Evolutionary conservation across 108 stramenopile species (phyloP).

Genomic region (Cyclotella distinguenda): DNA sequence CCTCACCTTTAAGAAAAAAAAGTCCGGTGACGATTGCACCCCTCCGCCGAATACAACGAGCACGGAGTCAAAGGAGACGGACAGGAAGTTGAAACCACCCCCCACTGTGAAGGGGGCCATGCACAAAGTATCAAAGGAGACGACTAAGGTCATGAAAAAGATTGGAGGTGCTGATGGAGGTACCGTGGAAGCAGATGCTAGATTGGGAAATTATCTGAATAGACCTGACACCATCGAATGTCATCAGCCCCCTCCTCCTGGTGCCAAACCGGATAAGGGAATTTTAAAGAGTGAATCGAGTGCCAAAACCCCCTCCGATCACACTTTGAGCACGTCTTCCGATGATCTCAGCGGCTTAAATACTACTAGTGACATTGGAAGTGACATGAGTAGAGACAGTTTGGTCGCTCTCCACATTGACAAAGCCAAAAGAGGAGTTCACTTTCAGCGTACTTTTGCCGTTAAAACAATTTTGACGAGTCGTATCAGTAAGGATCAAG

Average conservation of each 20-base stretch:
- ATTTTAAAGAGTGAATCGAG: conserved; percentile 10
- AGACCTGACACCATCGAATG: neutral
- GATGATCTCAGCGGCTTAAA: conserved; percentile 2
- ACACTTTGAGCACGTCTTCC: too few relatives aligned
- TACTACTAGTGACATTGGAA: neutral
- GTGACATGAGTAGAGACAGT: conserved; percentile 10
- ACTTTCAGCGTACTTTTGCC: conserved; percentile 51
- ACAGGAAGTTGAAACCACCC: neutral
- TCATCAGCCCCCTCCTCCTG: conserved; percentile 7
- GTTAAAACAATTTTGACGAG: conserved; percentile 57
- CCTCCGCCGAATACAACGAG: neutral
- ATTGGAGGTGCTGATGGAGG: conserved; percentile 1
- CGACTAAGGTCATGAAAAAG: conserved; percentile 7
- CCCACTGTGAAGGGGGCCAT: conserved; percentile 16
- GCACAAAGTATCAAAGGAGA: conserved; percentile 16
- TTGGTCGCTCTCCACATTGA: neutral
- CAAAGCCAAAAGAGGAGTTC: conserved; percentile 37
- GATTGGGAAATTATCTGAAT: conserved; percentile 21
- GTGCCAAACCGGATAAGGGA: conserved; percentile 10
- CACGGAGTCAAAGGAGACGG: neutral
- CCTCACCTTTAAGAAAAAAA: neutral
- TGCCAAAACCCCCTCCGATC: conserved; percentile 1
- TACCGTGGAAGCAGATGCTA: conserved; percentile 15
- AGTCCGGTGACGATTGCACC: neutral
- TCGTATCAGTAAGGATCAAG: conserved; percentile 41